Conservation (phyloP, 257 asterid genomes). For the Hygrophila difformis region DNA sequence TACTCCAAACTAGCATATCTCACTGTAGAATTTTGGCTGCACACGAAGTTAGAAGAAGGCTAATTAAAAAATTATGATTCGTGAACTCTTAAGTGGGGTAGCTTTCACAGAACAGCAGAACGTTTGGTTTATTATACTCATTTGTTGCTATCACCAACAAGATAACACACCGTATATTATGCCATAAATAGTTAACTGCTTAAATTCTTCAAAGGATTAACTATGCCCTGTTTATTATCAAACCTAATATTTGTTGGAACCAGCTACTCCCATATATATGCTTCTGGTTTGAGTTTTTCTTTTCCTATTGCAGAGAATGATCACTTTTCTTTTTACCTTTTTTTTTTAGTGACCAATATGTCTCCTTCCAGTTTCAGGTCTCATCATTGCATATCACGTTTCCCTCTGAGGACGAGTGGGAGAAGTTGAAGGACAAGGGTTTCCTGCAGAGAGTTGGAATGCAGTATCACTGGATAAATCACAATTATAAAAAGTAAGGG, state of each 20-base stretch:
- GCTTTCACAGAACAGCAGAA: constrained; percentile 1
- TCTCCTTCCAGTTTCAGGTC: constrained; percentile 59
- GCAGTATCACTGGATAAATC: constrained; percentile 97
- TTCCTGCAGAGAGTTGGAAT: constrained; percentile 88
- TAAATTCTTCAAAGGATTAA: constrained; percentile 1
- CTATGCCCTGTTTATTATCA: neutral
- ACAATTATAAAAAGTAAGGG: constrained; percentile 62
- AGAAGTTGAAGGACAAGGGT: constrained; percentile 62
- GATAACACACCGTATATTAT: neutral
- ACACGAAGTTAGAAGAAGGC: constrained; percentile 1
- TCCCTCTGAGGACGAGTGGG: constrained; percentile 61
- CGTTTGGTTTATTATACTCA: neutral
- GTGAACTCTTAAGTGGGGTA: neutral
- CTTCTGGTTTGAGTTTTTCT: constrained; percentile 9
- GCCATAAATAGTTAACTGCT: neutral
- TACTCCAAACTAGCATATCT: neutral
- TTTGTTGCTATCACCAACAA: neutral
- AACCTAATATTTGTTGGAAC: constrained; percentile 10
- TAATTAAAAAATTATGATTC: neutral
- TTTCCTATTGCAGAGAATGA: constrained; percentile 10
- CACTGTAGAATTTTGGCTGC: constrained; percentile 4
- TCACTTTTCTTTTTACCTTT: constrained; percentile 4
- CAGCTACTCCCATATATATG: constrained; percentile 8
- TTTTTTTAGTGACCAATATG: constrained; percentile 6
- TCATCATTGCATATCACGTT: constrained; percentile 93